Conservation (phyloP, 2,329 filamentous ascomycete species). For the Coniochaeta pulveracea region DNA sequence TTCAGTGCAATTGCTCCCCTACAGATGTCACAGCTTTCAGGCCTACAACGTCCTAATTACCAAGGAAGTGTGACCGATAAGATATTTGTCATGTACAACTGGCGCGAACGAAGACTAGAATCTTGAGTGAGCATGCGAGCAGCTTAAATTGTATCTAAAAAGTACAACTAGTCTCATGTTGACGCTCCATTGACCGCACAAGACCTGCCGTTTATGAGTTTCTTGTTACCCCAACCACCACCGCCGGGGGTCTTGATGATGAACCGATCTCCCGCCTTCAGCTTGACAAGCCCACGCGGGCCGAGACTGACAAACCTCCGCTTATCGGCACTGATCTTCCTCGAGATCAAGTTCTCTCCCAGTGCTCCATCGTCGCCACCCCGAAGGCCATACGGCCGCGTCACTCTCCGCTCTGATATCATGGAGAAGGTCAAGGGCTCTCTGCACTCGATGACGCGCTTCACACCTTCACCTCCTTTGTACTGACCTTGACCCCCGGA, state of each 20-base stretch:
- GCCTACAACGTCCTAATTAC: too few relatives aligned
- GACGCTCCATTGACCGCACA: background rate
- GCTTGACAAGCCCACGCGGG: slow-evolving; percentile 48
- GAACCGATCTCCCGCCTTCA: slow-evolving; percentile 48
- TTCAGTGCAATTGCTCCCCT: too few relatives aligned
- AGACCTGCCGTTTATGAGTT: background rate
- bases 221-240: slow-evolving; percentile 50
- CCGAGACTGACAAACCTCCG: slow-evolving; percentile 39
- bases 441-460: slow-evolving; percentile 62
- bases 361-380: slow-evolving; percentile 56
- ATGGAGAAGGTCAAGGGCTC: slow-evolving; percentile 60
- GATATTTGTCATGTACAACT: too few relatives aligned
- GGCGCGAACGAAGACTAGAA: too few relatives aligned
- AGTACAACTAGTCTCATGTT: background rate
- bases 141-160: background rate
- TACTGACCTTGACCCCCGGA: slow-evolving; percentile 22
- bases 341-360: slow-evolving; percentile 61
- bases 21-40: too few relatives aligned
- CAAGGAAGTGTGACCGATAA: too few relatives aligned
- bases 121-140: too few relatives aligned
- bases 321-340: slow-evolving; percentile 10
- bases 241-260: slow-evolving; percentile 51
- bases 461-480: slow-evolving; percentile 53
- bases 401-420: slow-evolving; percentile 57
- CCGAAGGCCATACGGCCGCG: slow-evolving; percentile 59